phyloP scores from a whole-genome alignment of 345 rosid species.

The Noccaea caerulescens region DNA sequence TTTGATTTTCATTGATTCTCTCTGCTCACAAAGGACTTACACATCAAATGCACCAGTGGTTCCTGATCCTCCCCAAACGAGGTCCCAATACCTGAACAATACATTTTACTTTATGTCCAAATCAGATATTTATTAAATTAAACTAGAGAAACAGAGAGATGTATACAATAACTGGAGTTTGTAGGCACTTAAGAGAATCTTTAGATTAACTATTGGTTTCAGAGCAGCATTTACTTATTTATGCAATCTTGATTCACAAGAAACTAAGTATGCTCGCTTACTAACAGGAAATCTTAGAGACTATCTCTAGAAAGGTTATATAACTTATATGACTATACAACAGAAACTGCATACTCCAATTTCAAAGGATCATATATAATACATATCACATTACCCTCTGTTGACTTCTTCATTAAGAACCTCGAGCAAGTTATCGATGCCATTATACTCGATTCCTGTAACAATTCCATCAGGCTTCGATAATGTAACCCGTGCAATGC shows the following conservation, averaged over 20 bases:
- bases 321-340: neutral
- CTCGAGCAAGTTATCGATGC: slow-evolving; percentile 87
- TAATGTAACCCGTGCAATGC: slow-evolving; percentile 66
- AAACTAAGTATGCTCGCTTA: neutral
- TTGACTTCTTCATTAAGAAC: slow-evolving; percentile 72
- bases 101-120: neutral
- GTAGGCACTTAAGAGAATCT: neutral
- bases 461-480: slow-evolving; percentile 84
- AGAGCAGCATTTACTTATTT: neutral
- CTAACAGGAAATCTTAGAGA: neutral
- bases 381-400: slow-evolving; percentile 66
- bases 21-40: slow-evolving; percentile 46
- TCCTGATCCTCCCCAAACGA: slow-evolving; percentile 55
- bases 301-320: neutral
- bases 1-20: neutral
- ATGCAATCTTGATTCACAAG: neutral
- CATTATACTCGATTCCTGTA: slow-evolving; percentile 65
- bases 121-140: neutral
- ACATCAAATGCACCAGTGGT: slow-evolving; percentile 59
- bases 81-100: slow-evolving; percentile 70
- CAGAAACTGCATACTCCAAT: slow-evolving; percentile 1
- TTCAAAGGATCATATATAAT: neutral
- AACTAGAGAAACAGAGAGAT: slow-evolving; percentile 8
- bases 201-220: neutral
- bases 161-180: slow-evolving; percentile 10